Evolutionary conservation across 2,329 filamentous ascomycete species (phyloP), one percentile per base, ranked within the genome.

Genomic region (Sporothrix pallida): DNA sequence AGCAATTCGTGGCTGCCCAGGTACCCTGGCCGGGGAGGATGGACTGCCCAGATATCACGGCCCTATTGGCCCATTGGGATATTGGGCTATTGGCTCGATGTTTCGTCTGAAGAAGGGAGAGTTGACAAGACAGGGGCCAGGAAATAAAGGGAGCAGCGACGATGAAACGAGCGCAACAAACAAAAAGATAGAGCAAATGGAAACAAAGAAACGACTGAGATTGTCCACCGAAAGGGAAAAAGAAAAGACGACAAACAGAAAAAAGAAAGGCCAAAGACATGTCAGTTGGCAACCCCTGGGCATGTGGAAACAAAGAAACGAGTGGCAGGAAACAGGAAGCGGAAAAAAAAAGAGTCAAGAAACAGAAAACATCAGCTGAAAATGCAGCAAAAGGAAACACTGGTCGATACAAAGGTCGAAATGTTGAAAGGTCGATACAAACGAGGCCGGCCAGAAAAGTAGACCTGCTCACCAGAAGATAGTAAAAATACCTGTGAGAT

Each of bases 61-160:
- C 46, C 48, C 3, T 10, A 69, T 68, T 52, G 65, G 46, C 65
- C 20, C 26, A n/a, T 26, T 60, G 44, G 9, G 17, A 37, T 13
- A 71, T 71, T 71, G 69, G 69, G 17, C 52, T 13, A 71, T 71
- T 71, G 69, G 69, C 44, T 44, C 13, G 70, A 44, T 65, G 70
- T 72, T 71, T 65, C 70, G 46, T 65, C 58, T 42, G 70, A 71
- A 65, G 46, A 48, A 12, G 20, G 31, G 13, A 60, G 10, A 15
- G 15, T 42, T 44, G 67, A 23, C 52, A 58, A 69, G 52, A 69
- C 52, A 72, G 67, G 65, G 67, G 67, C 1, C 1, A 7, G 17
- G 15, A 52, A 56, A 54, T 42, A 13, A 54, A 69, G 26, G 65
- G 46, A 52, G n/a, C 46, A 15, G 26, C 48, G 48, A 56, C 15